Base-by-base conservation (phyloP, 345 rosid species). In the Rhodamnia rubescens region DNA sequence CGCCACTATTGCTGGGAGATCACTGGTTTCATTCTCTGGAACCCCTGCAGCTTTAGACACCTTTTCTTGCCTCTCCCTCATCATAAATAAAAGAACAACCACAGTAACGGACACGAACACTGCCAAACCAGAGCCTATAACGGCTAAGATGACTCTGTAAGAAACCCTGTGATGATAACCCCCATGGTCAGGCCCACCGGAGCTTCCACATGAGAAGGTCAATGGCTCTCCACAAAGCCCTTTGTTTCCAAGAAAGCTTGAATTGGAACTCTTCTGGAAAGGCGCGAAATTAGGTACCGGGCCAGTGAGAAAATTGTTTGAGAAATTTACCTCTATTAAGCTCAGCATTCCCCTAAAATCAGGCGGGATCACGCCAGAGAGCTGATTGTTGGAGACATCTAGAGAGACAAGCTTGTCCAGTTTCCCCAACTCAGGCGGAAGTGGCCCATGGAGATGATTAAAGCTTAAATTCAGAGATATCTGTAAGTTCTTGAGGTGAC, bases 61-160 rank as follows among this genome's bases (percentile, higher is more conserved):
- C 89, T 93, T 95, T 90, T 97, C 99, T 90, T 97, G 98, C 61
- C 92, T 95, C 89, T 97, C 99, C 92, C 99, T 92, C 93, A 95
- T 90, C 98, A 97, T 95, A 88, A 95, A 95, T 85, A 97, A 93
- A 58, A 96, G 87, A 89, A 97, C 98, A 86, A 97, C 96, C 49
- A 95, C 83, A 54, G 96, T 93, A 86, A 97, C 98, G 1, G 98
- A 93, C 78, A 91, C 88, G 87, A 97, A 97, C 49, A 97, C 98
- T 4, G 98, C 94, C 86, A 96, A 87, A 83, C 98, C 98, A 20
- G 98, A 97, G 84, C 99, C 98, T 58, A 97, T 90, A 53, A 97
- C 98, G 53, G 95, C 96, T 82, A 95, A 90, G 85, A 97, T 92
- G 85, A 93, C 90, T 91, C 92, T 91, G 92, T 94, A 95, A 82